Evolutionary conservation across 768 basidiomycete species (phyloP).

Genomic region (Lactifluus piperatus): DNA sequence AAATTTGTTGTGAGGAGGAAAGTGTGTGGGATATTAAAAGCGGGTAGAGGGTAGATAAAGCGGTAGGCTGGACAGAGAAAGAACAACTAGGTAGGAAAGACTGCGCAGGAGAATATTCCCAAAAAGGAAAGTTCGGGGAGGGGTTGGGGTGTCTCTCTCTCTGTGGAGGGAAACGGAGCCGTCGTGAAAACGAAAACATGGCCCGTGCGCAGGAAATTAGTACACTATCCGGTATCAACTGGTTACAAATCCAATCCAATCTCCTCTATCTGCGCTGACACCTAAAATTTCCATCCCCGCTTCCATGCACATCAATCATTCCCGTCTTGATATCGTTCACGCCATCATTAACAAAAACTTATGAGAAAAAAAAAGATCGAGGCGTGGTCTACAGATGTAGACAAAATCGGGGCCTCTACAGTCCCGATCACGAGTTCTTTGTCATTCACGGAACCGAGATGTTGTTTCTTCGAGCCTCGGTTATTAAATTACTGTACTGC

Average conservation of each 20-base stretch:
- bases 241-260: neutral
- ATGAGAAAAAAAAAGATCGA: too few relatives aligned
- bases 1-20: neutral
- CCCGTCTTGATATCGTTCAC: too few relatives aligned
- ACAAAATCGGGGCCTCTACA: too few relatives aligned
- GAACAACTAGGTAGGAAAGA: neutral
- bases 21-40: neutral
- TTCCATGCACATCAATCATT: too few relatives aligned
- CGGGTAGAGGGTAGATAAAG: neutral
- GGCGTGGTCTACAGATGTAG: too few relatives aligned
- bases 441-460: too few relatives aligned
- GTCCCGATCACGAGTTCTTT: too few relatives aligned
- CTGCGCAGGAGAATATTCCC: constrained; percentile 23
- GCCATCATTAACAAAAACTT: too few relatives aligned
- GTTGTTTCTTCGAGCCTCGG: too few relatives aligned
- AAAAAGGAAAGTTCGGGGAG: constrained; percentile 27
- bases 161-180: constrained; percentile 6
- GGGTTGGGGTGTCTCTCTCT: too few relatives aligned
- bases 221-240: constrained; percentile 14
- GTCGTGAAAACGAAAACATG: neutral
- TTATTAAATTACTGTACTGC: too few relatives aligned
- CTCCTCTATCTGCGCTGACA: neutral
- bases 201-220: constrained; percentile 21
- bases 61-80: too few relatives aligned
- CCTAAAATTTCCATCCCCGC: neutral